Evolutionary conservation across 805 yeast genomes (phyloP).

Genomic region (Spathaspora boniae): DNA sequence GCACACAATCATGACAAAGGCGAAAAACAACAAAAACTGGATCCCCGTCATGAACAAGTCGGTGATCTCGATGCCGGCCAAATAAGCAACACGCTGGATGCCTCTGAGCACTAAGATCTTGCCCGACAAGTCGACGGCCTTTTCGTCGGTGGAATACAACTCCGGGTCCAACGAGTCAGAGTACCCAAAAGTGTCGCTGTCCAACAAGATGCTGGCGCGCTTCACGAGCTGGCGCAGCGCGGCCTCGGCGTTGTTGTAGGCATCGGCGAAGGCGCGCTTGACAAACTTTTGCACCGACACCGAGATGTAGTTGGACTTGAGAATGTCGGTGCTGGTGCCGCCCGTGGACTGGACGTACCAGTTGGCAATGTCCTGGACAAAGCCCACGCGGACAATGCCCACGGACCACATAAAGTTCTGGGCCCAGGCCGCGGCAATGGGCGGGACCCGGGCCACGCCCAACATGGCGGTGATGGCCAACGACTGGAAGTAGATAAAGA

Average conservation of each 20-base stretch:
- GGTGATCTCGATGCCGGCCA: conserved; percentile 83
- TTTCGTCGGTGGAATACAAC: conserved; percentile 71
- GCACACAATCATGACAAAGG: conserved; percentile 54
- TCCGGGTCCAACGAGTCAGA: conserved; percentile 38
- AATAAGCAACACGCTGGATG: conserved; percentile 83
- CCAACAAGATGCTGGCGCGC: conserved; percentile 33
- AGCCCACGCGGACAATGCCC: conserved; percentile 75
- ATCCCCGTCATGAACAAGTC: conserved; percentile 83
- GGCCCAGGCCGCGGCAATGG: conserved; percentile 97
- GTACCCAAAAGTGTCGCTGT: conserved; percentile 45
- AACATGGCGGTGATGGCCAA: conserved; percentile 91
- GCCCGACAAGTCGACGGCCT: conserved; percentile 51
- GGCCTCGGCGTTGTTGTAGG: conserved; percentile 10
- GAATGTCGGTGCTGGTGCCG: conserved; percentile 75
- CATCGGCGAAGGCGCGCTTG: conserved; percentile 24
- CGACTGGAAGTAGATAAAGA: conserved; percentile 91
- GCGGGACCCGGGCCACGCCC: conserved; percentile 91
- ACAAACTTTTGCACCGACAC: conserved; percentile 73
- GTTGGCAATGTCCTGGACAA: conserved; percentile 79
- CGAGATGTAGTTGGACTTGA: conserved; percentile 65
- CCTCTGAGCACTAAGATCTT: conserved; percentile 85
- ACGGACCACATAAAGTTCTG: conserved; percentile 96
- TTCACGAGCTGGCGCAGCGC: conserved; percentile 14
- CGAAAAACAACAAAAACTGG: conserved; percentile 76
- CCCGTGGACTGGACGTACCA: conserved; percentile 98